phyloP scores from a whole-genome alignment of 768 basidiomycete genomes.

The Serendipita sp. region DNA sequence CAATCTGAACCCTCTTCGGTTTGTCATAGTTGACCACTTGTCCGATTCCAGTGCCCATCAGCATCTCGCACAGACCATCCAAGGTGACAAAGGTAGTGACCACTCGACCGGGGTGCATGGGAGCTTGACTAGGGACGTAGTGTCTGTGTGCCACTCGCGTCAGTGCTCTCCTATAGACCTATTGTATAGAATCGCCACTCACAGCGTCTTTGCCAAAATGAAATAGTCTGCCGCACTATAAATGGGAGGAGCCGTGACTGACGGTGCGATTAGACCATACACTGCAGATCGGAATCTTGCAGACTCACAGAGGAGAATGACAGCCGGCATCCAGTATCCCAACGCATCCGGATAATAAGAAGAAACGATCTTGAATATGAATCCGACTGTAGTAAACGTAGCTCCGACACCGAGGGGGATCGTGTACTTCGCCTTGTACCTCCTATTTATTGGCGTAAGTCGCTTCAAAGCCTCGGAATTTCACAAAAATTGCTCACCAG shows the following conservation, averaged over 20 bases:
- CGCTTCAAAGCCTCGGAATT: background rate
- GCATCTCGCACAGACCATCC: conserved; percentile 2
- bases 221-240: conserved; percentile 6
- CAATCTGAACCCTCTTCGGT: background rate
- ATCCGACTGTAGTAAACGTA: conserved; percentile 2
- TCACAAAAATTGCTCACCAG: background rate
- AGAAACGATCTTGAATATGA: background rate
- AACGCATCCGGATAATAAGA: background rate
- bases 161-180: background rate
- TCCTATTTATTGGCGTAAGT: background rate
- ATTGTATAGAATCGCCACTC: background rate
- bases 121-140: conserved; percentile 1
- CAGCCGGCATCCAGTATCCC: background rate
- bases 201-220: conserved; percentile 4
- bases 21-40: conserved; percentile 5
- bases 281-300: background rate
- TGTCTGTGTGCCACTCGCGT: background rate
- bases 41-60: background rate
- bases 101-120: conserved; percentile 3
- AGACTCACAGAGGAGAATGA: background rate
- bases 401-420: background rate
- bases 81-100: conserved; percentile 2
- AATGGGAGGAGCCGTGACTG: conserved; percentile 3
- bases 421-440: background rate
- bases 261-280: background rate